Evolutionary conservation across 371 early-diverging fungal species (phyloP).

Genomic region (Rhizopus sp.): DNA sequence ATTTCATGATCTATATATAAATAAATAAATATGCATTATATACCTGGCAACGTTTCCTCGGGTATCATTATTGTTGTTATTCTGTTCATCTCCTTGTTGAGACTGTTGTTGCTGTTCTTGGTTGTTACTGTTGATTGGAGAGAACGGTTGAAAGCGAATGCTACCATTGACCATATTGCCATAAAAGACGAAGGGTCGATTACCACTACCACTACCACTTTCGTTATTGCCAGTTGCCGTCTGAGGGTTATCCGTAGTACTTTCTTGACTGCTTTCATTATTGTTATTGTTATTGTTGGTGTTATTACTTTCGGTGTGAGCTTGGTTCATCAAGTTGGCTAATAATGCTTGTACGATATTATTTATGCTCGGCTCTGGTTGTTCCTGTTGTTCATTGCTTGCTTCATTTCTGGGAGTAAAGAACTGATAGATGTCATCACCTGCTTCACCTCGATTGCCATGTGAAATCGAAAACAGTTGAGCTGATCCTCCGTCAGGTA

Average conservation of each 20-base stretch:
- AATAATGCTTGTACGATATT: not conserved
- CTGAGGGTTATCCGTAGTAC: not conserved
- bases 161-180: conserved; percentile 39
- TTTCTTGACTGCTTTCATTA: not conserved
- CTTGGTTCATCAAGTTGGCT: not conserved
- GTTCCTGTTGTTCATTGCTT: not conserved
- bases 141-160: conserved; percentile 29
- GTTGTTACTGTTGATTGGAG: not conserved
- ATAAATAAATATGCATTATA: not conserved
- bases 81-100: conserved; percentile 7
- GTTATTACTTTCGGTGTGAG: not conserved
- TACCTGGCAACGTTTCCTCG: conserved; percentile 32
- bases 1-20: not conserved
- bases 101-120: conserved; percentile 1
- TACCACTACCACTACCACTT: not conserved
- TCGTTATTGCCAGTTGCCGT: not conserved
- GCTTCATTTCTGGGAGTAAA: conserved; percentile 17
- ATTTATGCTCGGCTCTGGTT: not conserved
- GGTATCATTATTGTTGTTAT: conserved; percentile 1
- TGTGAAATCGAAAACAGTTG: conserved; percentile 16
- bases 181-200: conserved; percentile 31
- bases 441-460: conserved; percentile 15
- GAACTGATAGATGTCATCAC: conserved; percentile 31
- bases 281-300: not conserved
- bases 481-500: conserved; percentile 11